Percentiles rank a stretch among this genome's conserved stretches.
Evolutionary conservation across 2,329 filamentous ascomycete genomes (phyloP).

Genomic region (Aspergillus bombycis): DNA sequence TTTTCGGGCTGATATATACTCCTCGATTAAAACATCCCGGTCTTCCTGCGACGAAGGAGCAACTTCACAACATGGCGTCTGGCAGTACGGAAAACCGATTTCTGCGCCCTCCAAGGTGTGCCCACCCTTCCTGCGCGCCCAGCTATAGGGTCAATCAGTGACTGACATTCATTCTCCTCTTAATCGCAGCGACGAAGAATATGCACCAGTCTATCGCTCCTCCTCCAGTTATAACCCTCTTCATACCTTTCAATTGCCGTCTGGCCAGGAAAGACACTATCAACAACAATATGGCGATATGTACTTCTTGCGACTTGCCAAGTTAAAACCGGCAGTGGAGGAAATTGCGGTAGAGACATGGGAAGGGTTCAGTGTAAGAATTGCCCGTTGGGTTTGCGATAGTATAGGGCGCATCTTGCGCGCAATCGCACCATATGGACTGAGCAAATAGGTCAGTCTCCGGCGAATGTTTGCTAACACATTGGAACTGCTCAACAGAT

Average conservation of each 20-base stretch:
- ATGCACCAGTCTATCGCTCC: constrained; percentile 55
- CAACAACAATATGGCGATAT: constrained; percentile 96
- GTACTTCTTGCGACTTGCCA: constrained; percentile 89
- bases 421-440: not conserved
- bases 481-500: constrained; percentile 52
- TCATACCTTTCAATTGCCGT: constrained; percentile 72
- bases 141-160: not conserved
- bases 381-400: not conserved
- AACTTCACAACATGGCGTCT: constrained; percentile 21
- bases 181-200: constrained; percentile 38
- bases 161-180: not conserved
- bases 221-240: constrained; percentile 72
- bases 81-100: constrained; percentile 26
- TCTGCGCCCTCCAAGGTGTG: constrained; percentile 35
- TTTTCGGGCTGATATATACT: not conserved
- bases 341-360: constrained; percentile 73
- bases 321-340: constrained; percentile 83
- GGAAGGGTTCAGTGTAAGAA: constrained; percentile 66
- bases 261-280: constrained; percentile 68
- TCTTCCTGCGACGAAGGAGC: not conserved
- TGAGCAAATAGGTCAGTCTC: too few relatives aligned
- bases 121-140: not conserved
- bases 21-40: not conserved
- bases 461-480: constrained; percentile 4
- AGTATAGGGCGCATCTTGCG: not conserved